Conservation (phyloP, 352 stramenopile genomes). For the Pythium angustatum region DNA sequence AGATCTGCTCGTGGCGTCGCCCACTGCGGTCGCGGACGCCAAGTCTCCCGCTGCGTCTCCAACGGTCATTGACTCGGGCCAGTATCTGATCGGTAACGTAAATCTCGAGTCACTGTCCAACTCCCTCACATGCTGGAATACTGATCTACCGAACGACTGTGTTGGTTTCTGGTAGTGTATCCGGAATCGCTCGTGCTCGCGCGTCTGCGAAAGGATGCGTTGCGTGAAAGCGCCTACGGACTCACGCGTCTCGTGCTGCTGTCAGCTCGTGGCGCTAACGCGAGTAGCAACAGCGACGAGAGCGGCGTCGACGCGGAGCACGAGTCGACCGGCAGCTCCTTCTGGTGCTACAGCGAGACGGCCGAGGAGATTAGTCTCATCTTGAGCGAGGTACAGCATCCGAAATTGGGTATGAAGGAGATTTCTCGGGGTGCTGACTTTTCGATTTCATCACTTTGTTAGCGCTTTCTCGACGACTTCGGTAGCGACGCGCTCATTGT, state of each 20-base stretch:
- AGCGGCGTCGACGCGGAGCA: not conserved
- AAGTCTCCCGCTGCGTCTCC: constrained; percentile 10
- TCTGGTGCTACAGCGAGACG: constrained; percentile 87
- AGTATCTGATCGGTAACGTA: constrained; percentile 70
- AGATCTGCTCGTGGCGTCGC: constrained; percentile 10
- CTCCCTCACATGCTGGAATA: too few relatives aligned
- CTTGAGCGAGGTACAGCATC: constrained; percentile 53
- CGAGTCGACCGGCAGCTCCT: constrained; percentile 34
- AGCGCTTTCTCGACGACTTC: constrained; percentile 67
- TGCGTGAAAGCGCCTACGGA: constrained; percentile 72
- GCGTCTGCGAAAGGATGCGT: constrained; percentile 69
- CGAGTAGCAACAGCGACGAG: not conserved
- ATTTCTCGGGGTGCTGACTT: not conserved
- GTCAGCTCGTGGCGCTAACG: constrained; percentile 29
- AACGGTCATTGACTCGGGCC: constrained; percentile 58
- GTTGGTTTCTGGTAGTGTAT: constrained; percentile 46
- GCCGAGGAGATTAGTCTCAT: constrained; percentile 84
- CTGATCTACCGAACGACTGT: not conserved
- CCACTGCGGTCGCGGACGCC: constrained; percentile 7
- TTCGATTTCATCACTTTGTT: not conserved
- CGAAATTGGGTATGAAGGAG: not conserved
- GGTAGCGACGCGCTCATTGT: constrained; percentile 74
- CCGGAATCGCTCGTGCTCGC: constrained; percentile 75
- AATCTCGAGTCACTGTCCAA: not conserved
- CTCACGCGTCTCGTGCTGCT: constrained; percentile 79